These are phyloP conservation scores for Jatropha podagrica DNA, from an alignment of 441 rosid genomes.

Conservation along the genomic window DNA sequence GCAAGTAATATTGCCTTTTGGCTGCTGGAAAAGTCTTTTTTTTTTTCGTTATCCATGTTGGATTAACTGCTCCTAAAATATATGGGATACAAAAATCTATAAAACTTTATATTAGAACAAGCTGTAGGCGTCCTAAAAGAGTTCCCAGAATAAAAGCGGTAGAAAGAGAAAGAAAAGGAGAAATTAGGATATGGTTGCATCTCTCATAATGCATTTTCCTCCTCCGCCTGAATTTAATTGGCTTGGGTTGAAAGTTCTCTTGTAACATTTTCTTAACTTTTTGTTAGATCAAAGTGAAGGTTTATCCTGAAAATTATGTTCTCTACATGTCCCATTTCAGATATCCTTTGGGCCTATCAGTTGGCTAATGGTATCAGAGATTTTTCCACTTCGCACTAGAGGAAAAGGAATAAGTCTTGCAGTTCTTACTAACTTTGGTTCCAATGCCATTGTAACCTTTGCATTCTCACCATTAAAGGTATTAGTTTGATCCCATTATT, in stretches of 20 bases:
- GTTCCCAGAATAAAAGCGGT: neutral
- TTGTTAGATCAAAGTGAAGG: conserved; percentile 1
- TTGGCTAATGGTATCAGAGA: conserved; percentile 98
- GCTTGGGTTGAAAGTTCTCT: neutral
- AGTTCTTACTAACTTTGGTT: conserved; percentile 91
- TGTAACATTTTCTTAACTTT: neutral
- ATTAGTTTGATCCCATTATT: conserved; percentile 9
- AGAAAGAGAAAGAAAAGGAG: neutral
- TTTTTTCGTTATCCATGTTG: neutral
- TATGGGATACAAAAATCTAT: neutral
- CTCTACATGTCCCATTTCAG: conserved; percentile 33
- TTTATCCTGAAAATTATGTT: conserved; percentile 20
- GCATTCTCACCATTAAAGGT: conserved; percentile 95
- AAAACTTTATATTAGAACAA: neutral
- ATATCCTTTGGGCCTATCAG: conserved; percentile 96
- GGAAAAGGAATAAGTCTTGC: conserved; percentile 93
- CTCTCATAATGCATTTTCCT: neutral
- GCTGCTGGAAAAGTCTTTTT: neutral
- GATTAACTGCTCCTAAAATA: neutral
- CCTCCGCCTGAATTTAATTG: neutral
- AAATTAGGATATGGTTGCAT: neutral
- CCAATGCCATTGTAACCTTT: conserved; percentile 94
- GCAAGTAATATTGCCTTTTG: conserved; percentile 36
- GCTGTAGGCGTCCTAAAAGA: neutral
- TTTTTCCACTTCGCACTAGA: conserved; percentile 83